Conservation (phyloP, 371 early-diverging fungal genomes). For the Syncephalastrum monosporum region DNA sequence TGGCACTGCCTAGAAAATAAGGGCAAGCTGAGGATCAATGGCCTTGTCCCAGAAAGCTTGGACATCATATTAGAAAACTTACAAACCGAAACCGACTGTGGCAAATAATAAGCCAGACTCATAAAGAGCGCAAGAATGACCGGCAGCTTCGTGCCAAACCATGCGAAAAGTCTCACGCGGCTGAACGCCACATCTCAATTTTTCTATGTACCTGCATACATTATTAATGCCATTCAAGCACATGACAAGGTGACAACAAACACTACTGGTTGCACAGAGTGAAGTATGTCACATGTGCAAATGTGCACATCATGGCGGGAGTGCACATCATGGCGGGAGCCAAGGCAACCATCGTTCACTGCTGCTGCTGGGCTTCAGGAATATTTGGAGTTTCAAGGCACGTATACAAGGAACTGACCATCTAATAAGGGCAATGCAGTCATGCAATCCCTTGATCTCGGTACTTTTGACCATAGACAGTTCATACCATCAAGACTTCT, state of each 20-base stretch:
- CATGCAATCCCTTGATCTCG: too few species aligned
- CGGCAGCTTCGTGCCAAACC: slow-evolving; percentile 18
- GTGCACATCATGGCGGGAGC: not conserved
- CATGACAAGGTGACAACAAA: too few species aligned
- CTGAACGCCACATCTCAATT: not conserved
- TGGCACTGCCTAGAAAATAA: slow-evolving; percentile 11
- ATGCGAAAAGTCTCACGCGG: slow-evolving; percentile 15
- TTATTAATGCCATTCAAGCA: too few species aligned
- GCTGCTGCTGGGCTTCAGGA: too few species aligned
- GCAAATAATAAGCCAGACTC: slow-evolving; percentile 19
- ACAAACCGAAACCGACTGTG: slow-evolving; percentile 30
- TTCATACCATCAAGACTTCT: too few species aligned
- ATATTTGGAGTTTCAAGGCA: too few species aligned
- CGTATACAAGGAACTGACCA: too few species aligned
- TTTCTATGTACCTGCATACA: not conserved
- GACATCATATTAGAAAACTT: not conserved
- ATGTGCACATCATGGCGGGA: not conserved
- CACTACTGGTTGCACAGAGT: too few species aligned
- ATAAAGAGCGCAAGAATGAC: slow-evolving; percentile 21
- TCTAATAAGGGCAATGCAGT: too few species aligned
- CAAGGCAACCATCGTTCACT: not conserved
- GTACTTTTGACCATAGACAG: too few species aligned
- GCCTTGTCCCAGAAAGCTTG: not conserved
- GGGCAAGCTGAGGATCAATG: not conserved
- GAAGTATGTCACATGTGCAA: too few species aligned